Evolutionary conservation across 2,329 filamentous ascomycete genomes (phyloP), one percentile per base, ranked within the genome.

Genomic region (Dendryphion nanum): DNA sequence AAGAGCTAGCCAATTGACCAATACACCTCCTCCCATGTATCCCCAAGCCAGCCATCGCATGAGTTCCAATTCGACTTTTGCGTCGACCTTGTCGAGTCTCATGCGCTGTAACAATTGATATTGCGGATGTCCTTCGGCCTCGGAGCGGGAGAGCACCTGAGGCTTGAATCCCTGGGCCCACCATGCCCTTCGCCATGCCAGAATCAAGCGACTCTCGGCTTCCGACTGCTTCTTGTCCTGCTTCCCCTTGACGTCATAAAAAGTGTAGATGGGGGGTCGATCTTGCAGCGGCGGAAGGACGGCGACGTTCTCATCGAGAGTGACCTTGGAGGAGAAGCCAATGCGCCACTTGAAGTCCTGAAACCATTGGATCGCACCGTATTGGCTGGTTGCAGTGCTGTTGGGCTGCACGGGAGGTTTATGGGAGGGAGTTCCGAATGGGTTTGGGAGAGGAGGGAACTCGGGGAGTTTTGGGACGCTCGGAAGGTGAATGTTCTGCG

Each of bases 161-260:
- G 93, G 91, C 45, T 77, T 82, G 69, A 97, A 96, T 8, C 91
- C 93, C 55, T 94, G 82, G 0, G 90, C 89, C 87, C 89, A 97
- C 89, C 91, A 97, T 3, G 91, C 90, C 31, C 89, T 79, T 43
- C 90, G 79, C 93, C 93, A 97, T 37, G 86, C 85, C 40, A 95
- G 71, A 33, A 97, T 75, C 42, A 97, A 70, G 41, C 83, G 78
- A 57, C 84, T 84, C 61, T 96, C 87, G 4, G 87, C 86, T 42
- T 85, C 78, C 51, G 79, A 79, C 35, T 79, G 76, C 14, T 77
- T 77, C 33, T 77, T 74, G 20, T 85, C 77, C 63, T 83, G 83
- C 53, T 75, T 74, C 44, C 74, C 63, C 4, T 78, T 80, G 8
- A 79, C 72, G 56, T 95, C 89, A 63, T 95, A 95, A 66, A 91